Percentiles rank a stretch among this genome's conserved stretches.
Conservation (phyloP, 2,329 filamentous ascomycete species). For the Hymenoscyphus fraxineus region DNA sequence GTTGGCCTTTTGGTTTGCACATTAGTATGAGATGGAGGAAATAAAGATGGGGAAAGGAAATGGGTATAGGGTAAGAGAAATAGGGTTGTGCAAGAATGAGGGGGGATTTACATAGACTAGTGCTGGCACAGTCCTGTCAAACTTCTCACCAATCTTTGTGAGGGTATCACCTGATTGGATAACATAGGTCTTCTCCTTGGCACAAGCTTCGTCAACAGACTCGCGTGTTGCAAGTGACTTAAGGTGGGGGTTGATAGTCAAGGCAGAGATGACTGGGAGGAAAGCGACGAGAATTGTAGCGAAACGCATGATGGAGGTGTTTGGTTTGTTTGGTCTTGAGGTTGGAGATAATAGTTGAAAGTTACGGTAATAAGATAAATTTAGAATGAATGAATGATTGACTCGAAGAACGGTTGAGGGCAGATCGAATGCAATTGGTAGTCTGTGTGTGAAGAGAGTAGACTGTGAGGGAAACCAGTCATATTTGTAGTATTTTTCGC, state of each 20-base stretch:
- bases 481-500: not conserved
- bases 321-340: not conserved
- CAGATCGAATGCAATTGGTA: not conserved
- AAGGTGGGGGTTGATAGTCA: not conserved
- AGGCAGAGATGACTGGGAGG: conserved; percentile 1
- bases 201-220: not conserved
- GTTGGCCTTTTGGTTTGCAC: not conserved
- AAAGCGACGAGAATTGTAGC: not conserved
- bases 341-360: not conserved
- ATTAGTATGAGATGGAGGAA: too few relatives aligned
- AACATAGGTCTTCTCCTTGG: not conserved
- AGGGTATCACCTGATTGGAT: not conserved
- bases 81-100: too few relatives aligned
- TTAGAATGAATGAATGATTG: not conserved
- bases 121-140: too few relatives aligned
- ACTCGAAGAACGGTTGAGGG: not conserved
- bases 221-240: not conserved
- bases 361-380: not conserved
- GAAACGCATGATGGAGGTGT: not conserved
- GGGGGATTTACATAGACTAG: too few relatives aligned
- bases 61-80: too few relatives aligned
- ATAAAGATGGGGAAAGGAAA: too few relatives aligned
- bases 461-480: not conserved
- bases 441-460: not conserved
- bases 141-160: not conserved